phyloP scores from a whole-genome alignment of 768 basidiomycete species.

The Phylloporus sp. region DNA sequence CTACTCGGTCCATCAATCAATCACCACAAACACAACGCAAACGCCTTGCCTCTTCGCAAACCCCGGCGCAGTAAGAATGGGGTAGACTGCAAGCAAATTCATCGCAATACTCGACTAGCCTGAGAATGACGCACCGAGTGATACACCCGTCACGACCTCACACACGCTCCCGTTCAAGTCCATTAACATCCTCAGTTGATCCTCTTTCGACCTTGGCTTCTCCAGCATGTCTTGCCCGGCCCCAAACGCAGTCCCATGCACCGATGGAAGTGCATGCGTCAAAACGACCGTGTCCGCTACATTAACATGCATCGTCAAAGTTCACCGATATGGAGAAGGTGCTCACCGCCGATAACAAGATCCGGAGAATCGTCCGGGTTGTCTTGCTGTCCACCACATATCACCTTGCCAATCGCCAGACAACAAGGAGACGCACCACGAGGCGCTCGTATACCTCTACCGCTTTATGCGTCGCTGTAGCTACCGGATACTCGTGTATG shows the following conservation, averaged over 20 bases:
- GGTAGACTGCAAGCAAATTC: conserved; percentile 51
- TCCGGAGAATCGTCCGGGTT: conserved; percentile 71
- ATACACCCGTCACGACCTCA: conserved; percentile 90
- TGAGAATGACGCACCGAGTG: conserved; percentile 56
- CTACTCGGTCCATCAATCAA: conserved; percentile 33
- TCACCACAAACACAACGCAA: not conserved
- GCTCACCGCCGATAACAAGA: conserved; percentile 71
- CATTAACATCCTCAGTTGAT: conserved; percentile 83
- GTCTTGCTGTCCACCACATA: conserved; percentile 33
- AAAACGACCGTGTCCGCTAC: conserved; percentile 96
- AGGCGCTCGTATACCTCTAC: conserved; percentile 85
- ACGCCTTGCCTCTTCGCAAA: conserved; percentile 61
- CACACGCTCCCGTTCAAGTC: conserved; percentile 84
- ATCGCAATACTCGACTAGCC: not conserved
- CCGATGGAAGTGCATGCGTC: conserved; percentile 62
- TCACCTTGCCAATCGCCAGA: not conserved
- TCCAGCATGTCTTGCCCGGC: conserved; percentile 76
- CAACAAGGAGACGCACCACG: conserved; percentile 43
- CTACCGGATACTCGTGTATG: conserved; percentile 69
- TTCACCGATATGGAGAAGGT: not conserved
- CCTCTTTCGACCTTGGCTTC: conserved; percentile 76
- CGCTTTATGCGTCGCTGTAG: conserved; percentile 76
- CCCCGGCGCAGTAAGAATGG: conserved; percentile 71
- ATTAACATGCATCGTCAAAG: not conserved
- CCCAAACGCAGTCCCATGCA: conserved; percentile 39